Base-by-base conservation (phyloP, 768 basidiomycete genomes). In the Xerocomellus dryophilus region DNA sequence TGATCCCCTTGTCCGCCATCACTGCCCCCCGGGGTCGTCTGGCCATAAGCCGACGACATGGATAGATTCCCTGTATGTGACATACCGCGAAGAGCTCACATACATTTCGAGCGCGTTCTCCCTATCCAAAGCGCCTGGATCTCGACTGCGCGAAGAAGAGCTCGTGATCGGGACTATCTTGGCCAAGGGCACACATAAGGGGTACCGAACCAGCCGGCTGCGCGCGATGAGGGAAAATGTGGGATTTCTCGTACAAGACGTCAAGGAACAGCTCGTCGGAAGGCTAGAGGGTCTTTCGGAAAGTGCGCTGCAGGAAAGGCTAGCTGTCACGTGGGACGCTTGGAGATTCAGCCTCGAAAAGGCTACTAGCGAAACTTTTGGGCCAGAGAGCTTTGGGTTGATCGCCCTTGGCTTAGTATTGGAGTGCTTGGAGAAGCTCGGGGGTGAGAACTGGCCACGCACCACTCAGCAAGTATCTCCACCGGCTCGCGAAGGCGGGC, bases 351-450 rank as follows among this genome's bases (percentile, higher is more conserved):
- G 40, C 20, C 20, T 42, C 7, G 49, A 7, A 11, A 71, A 75
- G 42, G 62, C 59, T 27, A 21, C 41, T 9, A 42, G 40, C 5
- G 62, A 61, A 36, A 63, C 65, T 9, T 78, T 79, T 61, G 83
- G 82, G 12, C 71, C 76, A 5, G 76, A 80, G 51, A 89, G 85
- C 58, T 90, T 90, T 66, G 81, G 83, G 2, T 64, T 90, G 34
- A 75, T 90, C 43, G 80, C 81, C 0, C 71, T 90, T 35, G 76
- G 76, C n/a, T 67, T 77, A 4, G 75, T 86, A 18, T 77, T 86
- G 52, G 80, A 86, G 49, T 81, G 74, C 52, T 66, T 87, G 58
- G 79, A 81, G 41, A 65, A 64, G 43, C 62, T 76, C 17, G 70
- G 66, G 17, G 57, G 60, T 41, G 29, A 29, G 29, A 29, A 29